Evolutionary conservation across 306 rosid species (phyloP), one percentile per base, ranked within the genome.

Genomic region (Quercus cerris): DNA sequence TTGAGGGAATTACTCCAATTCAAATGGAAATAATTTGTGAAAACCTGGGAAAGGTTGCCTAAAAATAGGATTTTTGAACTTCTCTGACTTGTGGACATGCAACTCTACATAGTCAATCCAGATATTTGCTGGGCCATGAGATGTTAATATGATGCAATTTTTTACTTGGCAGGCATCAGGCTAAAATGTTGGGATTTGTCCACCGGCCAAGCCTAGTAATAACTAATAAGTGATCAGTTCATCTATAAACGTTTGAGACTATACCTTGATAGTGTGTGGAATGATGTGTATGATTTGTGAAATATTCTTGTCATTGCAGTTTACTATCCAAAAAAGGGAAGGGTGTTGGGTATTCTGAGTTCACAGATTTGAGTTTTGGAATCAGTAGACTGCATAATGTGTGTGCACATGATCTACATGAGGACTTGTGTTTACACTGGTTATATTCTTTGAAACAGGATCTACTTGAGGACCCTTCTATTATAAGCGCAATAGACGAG

Each of bases 401-500:
- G 22, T 30, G 11, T 17, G 19, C 22, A 3, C 14, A 19, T 33
- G 44, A 5, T 49, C 17, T 49, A 12, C 54, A 10, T 49, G 17
- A 49, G 54, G 54, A 49, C n/a, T 51, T 33, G 27, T 20, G 14
- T 68, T 20, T 46, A 20, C 62, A 17, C n/a, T 71, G 78, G 11
- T 52, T 59, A 11, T 72, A 0, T 27, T 75, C 38, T 81, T 15
- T 80, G 82, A 83, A 86, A 85, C 89, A 92, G 98, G 98, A 94
- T 58, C 79, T 87, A 76, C 89, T 94, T 68, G 97, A 91, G 81
- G 98, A 94, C 78, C 90, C 93, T n/a, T 88, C 94, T 31, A 76
- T 92, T 76, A 85, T 79, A 28, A 87, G 97, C 6, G 94, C 91
- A 69, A 86, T 90, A 77, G 98, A 94, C 71, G 97, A 94, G 86